Percentiles rank a stretch among this genome's conserved stretches.
Conservation (phyloP, 768 basidiomycete genomes). For the Inosperma sp. region DNA sequence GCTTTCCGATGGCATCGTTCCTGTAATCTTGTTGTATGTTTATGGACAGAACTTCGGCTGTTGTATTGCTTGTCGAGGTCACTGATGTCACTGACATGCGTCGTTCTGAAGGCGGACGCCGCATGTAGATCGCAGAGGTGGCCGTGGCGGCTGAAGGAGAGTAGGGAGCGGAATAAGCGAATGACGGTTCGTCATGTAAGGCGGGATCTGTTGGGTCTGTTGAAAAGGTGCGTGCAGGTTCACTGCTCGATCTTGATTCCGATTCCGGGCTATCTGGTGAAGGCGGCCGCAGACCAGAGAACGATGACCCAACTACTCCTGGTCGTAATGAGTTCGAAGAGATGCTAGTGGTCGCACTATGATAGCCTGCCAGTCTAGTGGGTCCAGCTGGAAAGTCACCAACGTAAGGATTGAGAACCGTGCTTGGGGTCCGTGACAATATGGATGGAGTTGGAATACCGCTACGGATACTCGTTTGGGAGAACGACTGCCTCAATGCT, state of each 20-base stretch:
- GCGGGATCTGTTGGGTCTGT: constrained; percentile 40
- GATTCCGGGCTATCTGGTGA: constrained; percentile 53
- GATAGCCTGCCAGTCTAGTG: not conserved
- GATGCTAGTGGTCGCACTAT: not conserved
- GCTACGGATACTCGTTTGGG: constrained; percentile 19
- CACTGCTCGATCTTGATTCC: constrained; percentile 47
- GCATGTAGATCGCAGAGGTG: constrained; percentile 27
- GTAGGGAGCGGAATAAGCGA: constrained; percentile 6
- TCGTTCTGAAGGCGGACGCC: constrained; percentile 24
- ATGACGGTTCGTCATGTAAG: constrained; percentile 12
- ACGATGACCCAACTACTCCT: constrained; percentile 12
- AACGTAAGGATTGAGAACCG: constrained; percentile 26
- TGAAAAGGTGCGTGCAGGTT: constrained; percentile 39
- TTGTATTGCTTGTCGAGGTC: constrained; percentile 18
- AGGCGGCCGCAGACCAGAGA: constrained; percentile 29
- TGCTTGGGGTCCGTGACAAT: constrained; percentile 22
- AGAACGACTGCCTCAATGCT: constrained; percentile 15
- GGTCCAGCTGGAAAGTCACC: constrained; percentile 14
- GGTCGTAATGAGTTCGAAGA: constrained; percentile 8
- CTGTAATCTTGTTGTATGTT: constrained; percentile 12
- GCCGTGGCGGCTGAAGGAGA: constrained; percentile 11
- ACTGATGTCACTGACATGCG: constrained; percentile 36
- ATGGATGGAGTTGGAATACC: constrained; percentile 26
- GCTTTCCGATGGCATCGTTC: constrained; percentile 32
- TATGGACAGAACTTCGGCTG: constrained; percentile 3